Evolutionary conservation across 2,329 filamentous ascomycete species (phyloP).

Genomic region (Alternaria alternata): DNA sequence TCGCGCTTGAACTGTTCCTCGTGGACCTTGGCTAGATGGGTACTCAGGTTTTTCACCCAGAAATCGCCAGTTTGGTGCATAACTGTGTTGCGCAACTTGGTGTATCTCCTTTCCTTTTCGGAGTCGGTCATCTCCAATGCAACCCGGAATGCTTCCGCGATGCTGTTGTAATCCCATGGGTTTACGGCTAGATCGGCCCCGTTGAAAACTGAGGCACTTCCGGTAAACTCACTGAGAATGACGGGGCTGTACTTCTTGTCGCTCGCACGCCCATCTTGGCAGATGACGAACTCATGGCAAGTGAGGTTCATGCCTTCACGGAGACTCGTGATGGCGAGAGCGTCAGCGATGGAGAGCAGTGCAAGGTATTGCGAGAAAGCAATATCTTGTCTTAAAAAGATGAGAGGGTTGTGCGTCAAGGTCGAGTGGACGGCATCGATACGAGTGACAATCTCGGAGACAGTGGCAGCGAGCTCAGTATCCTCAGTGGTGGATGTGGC

Average conservation of each 20-base stretch:
- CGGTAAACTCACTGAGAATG: constrained; percentile 94
- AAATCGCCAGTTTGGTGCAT: constrained; percentile 82
- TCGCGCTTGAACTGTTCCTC: constrained; percentile 86
- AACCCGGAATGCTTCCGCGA: constrained; percentile 82
- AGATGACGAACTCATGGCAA: constrained; percentile 91
- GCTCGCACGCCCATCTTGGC: constrained; percentile 80
- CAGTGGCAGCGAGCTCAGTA: constrained; percentile 82
- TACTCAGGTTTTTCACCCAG: constrained; percentile 82
- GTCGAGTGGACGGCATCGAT: constrained; percentile 94
- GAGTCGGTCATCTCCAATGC: constrained; percentile 81
- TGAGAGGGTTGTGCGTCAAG: constrained; percentile 87
- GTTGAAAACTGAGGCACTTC: constrained; percentile 84
- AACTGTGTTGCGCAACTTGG: constrained; percentile 75
- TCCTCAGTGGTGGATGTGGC: constrained; percentile 90
- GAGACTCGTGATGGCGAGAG: constrained; percentile 91
- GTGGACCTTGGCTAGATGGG: constrained; percentile 76
- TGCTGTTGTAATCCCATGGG: constrained; percentile 92
- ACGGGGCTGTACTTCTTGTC: constrained; percentile 85
- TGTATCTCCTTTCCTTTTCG: constrained; percentile 79
- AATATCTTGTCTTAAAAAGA: constrained; percentile 95
- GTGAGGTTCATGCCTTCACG: constrained; percentile 98
- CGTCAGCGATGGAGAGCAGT: constrained; percentile 86
- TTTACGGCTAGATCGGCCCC: constrained; percentile 86
- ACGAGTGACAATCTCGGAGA: constrained; percentile 92
- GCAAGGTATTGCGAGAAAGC: constrained; percentile 93